phyloP scores from a whole-genome alignment of 176 grass and related monocot species.

The Dactylis glomerata region DNA sequence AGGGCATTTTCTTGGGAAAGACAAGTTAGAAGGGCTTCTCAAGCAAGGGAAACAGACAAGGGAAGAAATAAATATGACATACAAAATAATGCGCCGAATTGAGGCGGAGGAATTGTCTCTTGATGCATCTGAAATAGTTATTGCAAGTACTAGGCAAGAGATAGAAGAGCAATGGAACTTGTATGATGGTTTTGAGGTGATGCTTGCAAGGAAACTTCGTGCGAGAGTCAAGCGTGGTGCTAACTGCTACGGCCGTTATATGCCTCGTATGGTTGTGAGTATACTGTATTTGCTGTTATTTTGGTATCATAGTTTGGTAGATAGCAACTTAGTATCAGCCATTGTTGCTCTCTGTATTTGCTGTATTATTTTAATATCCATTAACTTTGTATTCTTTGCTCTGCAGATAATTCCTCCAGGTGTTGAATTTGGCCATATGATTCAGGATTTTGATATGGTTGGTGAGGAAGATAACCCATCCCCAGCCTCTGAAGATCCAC shows the following conservation, averaged over 20 bases:
- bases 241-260: slow-evolving; percentile 67
- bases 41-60: slow-evolving; percentile 80
- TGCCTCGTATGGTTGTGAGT: slow-evolving; percentile 93
- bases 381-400: slow-evolving; percentile 22
- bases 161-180: slow-evolving; percentile 86
- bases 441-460: slow-evolving; percentile 63
- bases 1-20: slow-evolving; percentile 84
- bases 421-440: slow-evolving; percentile 71
- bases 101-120: slow-evolving; percentile 71
- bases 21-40: slow-evolving; percentile 76
- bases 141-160: slow-evolving; percentile 84
- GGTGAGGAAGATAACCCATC: slow-evolving; percentile 57
- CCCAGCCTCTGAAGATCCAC: slow-evolving; percentile 61
- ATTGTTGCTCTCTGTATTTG: slow-evolving; percentile 15
- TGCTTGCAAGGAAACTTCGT: slow-evolving; percentile 64
- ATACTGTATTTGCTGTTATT: slow-evolving; percentile 18
- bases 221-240: slow-evolving; percentile 64
- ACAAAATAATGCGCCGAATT: slow-evolving; percentile 88
- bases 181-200: slow-evolving; percentile 88
- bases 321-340: slow-evolving; percentile 10
- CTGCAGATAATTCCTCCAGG: slow-evolving; percentile 79
- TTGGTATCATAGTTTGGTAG: slow-evolving; percentile 9
- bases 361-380: slow-evolving; percentile 23
- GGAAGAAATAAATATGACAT: slow-evolving; percentile 74
- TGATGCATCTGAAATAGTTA: slow-evolving; percentile 81